Evolutionary conservation across 805 yeast species (phyloP).

Genomic region (Pichia nakasei): DNA sequence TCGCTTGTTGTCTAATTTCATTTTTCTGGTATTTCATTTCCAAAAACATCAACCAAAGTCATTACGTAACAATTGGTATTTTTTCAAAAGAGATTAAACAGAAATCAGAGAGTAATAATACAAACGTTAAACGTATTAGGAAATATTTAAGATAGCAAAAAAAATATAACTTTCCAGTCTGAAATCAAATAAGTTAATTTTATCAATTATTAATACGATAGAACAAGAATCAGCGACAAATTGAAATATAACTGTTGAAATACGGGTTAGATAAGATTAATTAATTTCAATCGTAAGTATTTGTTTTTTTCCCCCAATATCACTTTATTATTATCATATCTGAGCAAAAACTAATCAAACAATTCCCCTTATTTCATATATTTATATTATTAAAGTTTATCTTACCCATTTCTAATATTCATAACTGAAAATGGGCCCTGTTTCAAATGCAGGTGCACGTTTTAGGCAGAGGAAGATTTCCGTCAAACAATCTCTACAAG

Average conservation of each 20-base stretch:
- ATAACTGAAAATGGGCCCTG: conserved; percentile 23
- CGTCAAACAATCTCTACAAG: conserved; percentile 77
- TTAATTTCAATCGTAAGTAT: neutral
- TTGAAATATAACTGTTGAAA: neutral
- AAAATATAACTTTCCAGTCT: too few species aligned
- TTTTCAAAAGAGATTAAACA: too few species aligned
- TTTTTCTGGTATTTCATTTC: neutral
- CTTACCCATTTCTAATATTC: neutral
- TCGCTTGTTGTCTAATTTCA: neutral
- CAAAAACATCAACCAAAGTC: too few species aligned
- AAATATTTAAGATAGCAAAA: neutral
- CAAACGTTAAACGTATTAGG: neutral
- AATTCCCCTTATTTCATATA: too few species aligned
- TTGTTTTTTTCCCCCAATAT: neutral
- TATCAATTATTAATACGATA: too few species aligned
- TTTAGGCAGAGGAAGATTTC: conserved; percentile 93
- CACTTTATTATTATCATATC: neutral
- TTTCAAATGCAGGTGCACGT: conserved; percentile 48
- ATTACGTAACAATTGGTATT: too few species aligned
- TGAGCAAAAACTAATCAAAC: neutral
- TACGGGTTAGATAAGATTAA: neutral
- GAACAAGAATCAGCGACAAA: too few species aligned
- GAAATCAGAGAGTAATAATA: too few species aligned
- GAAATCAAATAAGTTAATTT: too few species aligned
- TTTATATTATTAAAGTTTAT: neutral